These are phyloP conservation scores for Globisporangium splendens DNA, from an alignment of 352 stramenopile species.

Conservation along the genomic window DNA sequence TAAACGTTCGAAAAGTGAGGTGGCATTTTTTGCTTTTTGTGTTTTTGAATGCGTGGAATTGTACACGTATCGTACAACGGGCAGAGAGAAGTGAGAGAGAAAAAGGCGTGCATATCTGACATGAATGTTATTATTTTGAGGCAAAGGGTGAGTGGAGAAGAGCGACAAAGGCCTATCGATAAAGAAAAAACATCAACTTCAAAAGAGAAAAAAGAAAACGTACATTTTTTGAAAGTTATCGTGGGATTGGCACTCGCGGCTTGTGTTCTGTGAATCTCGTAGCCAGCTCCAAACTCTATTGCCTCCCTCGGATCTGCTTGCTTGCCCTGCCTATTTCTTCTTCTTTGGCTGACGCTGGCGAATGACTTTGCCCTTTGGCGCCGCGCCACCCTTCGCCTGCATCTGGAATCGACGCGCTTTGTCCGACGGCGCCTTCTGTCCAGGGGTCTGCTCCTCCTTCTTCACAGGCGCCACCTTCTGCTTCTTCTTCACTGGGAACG, in stretches of 20 bases:
- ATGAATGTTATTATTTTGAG: slow-evolving; percentile 2
- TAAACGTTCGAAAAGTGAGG: slow-evolving; percentile 20
- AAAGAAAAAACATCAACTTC: slow-evolving; percentile 3
- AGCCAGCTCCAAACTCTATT: slow-evolving; percentile 6
- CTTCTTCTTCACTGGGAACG: slow-evolving; percentile 71
- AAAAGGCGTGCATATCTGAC: background rate
- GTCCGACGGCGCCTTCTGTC: slow-evolving; percentile 62
- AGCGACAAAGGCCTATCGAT: background rate
- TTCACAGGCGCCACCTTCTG: slow-evolving; percentile 27
- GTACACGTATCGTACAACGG: slow-evolving; percentile 15
- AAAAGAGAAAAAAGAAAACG: background rate
- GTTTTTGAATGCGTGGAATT: slow-evolving; percentile 16
- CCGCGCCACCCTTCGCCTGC: slow-evolving; percentile 18
- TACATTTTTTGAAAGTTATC: too few relatives aligned
- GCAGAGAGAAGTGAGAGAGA: background rate
- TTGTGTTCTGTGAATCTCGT: too few relatives aligned
- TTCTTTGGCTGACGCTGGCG: slow-evolving; percentile 48
- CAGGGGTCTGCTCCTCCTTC: slow-evolving; percentile 39
- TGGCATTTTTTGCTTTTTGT: slow-evolving; percentile 17
- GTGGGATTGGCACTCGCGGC: too few relatives aligned
- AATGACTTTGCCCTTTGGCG: slow-evolving; percentile 56
- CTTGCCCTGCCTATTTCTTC: slow-evolving; percentile 17
- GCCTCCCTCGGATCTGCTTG: background rate
- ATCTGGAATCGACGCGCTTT: slow-evolving; percentile 57
- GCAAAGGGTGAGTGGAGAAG: background rate